Percentiles rank a stretch among this genome's conserved stretches.
Conservation (phyloP, 2,329 filamentous ascomycete species). For the Xylaria hypoxylon region DNA sequence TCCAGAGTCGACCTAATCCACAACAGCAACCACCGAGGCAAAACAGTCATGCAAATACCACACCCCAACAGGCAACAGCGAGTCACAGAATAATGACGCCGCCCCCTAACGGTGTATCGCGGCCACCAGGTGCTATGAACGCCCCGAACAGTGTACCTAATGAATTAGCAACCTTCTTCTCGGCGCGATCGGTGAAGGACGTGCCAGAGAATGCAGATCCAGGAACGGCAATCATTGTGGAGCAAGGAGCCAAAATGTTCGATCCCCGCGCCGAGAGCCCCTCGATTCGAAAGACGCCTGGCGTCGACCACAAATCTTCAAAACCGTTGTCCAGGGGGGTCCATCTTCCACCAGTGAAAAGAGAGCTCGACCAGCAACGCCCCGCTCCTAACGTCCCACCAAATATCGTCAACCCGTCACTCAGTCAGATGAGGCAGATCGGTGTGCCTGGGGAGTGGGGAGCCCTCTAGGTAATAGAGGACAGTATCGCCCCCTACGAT, state of each 20-base stretch:
- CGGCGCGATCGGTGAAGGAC: conserved; percentile 69
- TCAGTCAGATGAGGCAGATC: conserved; percentile 68
- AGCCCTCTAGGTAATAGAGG: conserved; percentile 69
- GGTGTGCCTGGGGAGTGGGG: conserved; percentile 66
- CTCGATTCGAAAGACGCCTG: conserved; percentile 88
- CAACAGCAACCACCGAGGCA: conserved; percentile 42
- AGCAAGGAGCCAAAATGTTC: conserved; percentile 67
- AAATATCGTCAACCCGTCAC: conserved; percentile 63
- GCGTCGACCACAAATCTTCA: conserved; percentile 83
- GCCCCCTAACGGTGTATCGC: conserved; percentile 48
- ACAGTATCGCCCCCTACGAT: conserved; percentile 71
- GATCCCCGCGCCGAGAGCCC: conserved; percentile 82
- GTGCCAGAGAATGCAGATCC: conserved; percentile 62
- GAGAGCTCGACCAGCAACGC: conserved; percentile 44
- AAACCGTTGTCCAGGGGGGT: conserved; percentile 74
- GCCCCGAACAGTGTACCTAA: conserved; percentile 43
- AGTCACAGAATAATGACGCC: conserved; percentile 47
- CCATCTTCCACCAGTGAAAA: conserved; percentile 60
- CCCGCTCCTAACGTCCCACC: conserved; percentile 38
- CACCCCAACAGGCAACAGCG: conserved; percentile 45
- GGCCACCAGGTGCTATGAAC: conserved; percentile 42
- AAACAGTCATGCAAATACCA: conserved; percentile 38
- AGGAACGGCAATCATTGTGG: conserved; percentile 56
- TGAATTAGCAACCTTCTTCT: conserved; percentile 74
- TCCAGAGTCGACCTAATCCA: conserved; percentile 45